Base-by-base conservation (phyloP, 169 alveolate species). In the Cryptosporidium canis region DNA sequence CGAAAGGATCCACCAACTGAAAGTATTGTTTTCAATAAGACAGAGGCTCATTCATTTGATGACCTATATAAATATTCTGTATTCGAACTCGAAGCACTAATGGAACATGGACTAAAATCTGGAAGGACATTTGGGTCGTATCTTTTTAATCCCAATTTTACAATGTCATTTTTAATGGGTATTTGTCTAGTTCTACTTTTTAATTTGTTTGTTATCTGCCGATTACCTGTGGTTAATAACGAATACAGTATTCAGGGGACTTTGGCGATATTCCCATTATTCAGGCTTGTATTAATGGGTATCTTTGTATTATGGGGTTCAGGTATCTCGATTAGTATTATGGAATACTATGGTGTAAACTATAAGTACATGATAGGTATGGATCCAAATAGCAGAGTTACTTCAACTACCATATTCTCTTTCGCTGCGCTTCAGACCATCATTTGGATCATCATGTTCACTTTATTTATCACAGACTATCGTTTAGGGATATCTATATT, bases 341-440 rank as follows among this genome's bases (percentile, higher is more conserved):
- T 94, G 90, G 96, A 94, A 65, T 68, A 65, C 18, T 92, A 92
- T 58, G 95, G 95, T 24, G 95, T 94, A 33, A 94, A 94, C 67
- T 94, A 94, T 83, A 92, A 90, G 90, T 85, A 64, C 67, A 83
- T 92, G 90, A 90, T 93, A 71, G 94, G 90, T 35, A 27, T 94
- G 43, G 92, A 93, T 71, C 94, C 94, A 18, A 90, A 91, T 41
- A 90, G 94, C 70, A 83, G 90, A 53, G 91, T 92, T 29, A 55
- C 83, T 12, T 70, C 93, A 35, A 66, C 77, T 18, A 92, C 92
- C 14, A 90, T 93, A 83, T 93, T 92, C 55, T 29, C 83, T 4
- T 33, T 92, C 21, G 96, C 95, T 3, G 93, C 93, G 14, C 39
- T 93, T 1, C 95, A 94, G 67, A 83, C 92, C 1, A 47, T 85